Percentiles rank a stretch among this genome's conserved stretches.
Evolutionary conservation across 257 asterid genomes (phyloP).

Genomic region (Knoxia roxburghii): DNA sequence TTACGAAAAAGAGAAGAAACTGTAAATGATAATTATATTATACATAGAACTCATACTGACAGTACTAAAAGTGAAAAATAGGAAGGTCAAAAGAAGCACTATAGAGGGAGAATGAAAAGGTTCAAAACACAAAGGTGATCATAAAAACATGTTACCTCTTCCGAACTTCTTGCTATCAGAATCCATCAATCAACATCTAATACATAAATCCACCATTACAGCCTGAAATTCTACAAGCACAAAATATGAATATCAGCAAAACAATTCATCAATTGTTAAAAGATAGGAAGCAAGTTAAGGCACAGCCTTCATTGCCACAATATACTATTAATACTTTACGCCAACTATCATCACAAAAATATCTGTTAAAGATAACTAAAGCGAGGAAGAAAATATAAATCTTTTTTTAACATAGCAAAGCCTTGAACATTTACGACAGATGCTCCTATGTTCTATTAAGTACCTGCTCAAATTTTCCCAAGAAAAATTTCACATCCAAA

Average conservation of each 20-base stretch:
- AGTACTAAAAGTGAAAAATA: neutral
- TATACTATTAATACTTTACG: too few relatives aligned
- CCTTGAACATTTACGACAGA: too few relatives aligned
- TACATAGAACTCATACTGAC: neutral
- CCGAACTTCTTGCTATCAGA: constrained; percentile 80
- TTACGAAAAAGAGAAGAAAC: neutral
- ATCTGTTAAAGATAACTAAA: too few relatives aligned
- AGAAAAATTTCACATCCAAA: neutral
- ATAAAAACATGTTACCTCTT: constrained; percentile 51
- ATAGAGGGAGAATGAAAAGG: neutral
- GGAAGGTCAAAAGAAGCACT: neutral
- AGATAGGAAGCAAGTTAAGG: too few relatives aligned
- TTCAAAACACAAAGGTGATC: neutral
- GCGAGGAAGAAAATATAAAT: neutral
- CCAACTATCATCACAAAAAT: too few relatives aligned
- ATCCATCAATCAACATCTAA: constrained; percentile 69
- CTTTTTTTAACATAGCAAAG: neutral
- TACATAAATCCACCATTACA: constrained; percentile 38
- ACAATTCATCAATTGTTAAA: neutral
- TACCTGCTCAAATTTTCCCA: neutral
- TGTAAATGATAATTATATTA: neutral
- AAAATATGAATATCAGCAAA: neutral
- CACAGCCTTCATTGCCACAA: too few relatives aligned
- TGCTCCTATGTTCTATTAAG: neutral
- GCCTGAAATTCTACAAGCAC: constrained; percentile 25